A percentile compares a stretch with the other conserved stretches of the same genome.
Evolutionary conservation across 2,329 filamentous ascomycete species (phyloP).

Genomic region (Penicillium janthinellum): DNA sequence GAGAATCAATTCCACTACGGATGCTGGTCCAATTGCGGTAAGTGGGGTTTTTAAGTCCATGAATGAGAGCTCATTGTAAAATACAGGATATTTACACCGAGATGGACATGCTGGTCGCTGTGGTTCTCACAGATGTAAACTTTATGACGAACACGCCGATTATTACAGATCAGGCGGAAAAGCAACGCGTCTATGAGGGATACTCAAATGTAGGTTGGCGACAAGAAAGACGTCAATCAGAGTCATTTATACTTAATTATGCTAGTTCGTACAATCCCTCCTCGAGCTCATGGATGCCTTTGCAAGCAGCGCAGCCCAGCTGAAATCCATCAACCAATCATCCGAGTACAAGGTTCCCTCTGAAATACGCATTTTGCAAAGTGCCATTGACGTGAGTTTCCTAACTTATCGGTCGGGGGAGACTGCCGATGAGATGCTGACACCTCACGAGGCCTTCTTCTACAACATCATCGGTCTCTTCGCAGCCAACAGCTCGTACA

Average conservation of each 20-base stretch:
- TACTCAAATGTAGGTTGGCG: slow-evolving; percentile 17
- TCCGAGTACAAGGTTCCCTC: neutral
- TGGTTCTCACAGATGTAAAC: slow-evolving; percentile 10
- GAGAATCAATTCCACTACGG: slow-evolving; percentile 10
- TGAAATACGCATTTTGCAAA: neutral
- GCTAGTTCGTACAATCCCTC: slow-evolving; percentile 15
- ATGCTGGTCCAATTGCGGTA: slow-evolving; percentile 8
- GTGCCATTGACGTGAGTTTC: neutral
- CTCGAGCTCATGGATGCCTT: slow-evolving; percentile 18
- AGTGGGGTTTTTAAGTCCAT: neutral
- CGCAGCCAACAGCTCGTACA: slow-evolving; percentile 13
- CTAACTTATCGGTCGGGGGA: neutral
- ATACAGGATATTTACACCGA: slow-evolving; percentile 7
- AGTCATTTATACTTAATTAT: neutral
- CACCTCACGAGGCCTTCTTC: slow-evolving; percentile 13
- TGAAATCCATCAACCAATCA: slow-evolving; percentile 10
- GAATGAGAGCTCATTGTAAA: neutral
- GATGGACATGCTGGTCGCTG: slow-evolving; percentile 13
- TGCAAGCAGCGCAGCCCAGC: slow-evolving; percentile 8
- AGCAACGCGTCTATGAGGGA: slow-evolving; percentile 17
- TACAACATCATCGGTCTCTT: slow-evolving; percentile 19
- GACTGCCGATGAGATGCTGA: slow-evolving; percentile 5
- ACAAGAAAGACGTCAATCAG: neutral
- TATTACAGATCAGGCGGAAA: slow-evolving; percentile 4
- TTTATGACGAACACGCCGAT: slow-evolving; percentile 7